Base-by-base conservation (phyloP, 2,329 filamentous ascomycete species). In the Xylaria multiplex region DNA sequence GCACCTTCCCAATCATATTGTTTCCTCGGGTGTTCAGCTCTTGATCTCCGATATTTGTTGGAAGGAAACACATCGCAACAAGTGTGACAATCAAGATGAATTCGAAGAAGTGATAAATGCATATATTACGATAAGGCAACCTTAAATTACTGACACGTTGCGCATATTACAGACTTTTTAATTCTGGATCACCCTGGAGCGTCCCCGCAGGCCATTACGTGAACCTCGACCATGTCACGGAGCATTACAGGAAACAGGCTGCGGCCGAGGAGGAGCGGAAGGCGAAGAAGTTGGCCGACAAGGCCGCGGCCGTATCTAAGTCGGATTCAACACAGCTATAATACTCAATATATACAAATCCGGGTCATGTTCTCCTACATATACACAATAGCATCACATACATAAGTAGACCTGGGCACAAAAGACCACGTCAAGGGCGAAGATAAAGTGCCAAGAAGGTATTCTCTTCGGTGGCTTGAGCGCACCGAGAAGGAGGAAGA, bases 181-280 rank as follows among this genome's bases (percentile, higher is more conserved):
- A 82, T 70, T 79, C 81, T n/a, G 82, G 85, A 67, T 82, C 83
- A 22, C 79, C 81, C 22, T 81, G 81, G 75, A 87, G 85, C 76
- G 80, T 88, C 19, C 84, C 83, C 30, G 86, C 86, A 32, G 86
- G 86, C 46, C 83, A 86, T 71, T 79, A 81, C 68, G 76, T 80
- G 70, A 86, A 86, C 76, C 76, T 89, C 53, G 85, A 87, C 75
- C 79, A 85, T 71, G 81, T 88, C 32, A 81, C 86, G 16, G 85
- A 84, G 74, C 86, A 88, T 78, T 88, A 86, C 79, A 80, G 80
- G 72, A 80, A 85, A 76, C 78, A 84, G 78, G 82, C 88, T 70
- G 72, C 83, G 61, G 82, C 82, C 64, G 84, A 86, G 65, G 85
- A 87, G 77, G 85, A 84, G 72, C 80, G 83, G 70, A 88, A 88